These are phyloP conservation scores for Mytilinidion resinicola DNA, from an alignment of 495 filamentous ascomycete species.

Conservation along the genomic window DNA sequence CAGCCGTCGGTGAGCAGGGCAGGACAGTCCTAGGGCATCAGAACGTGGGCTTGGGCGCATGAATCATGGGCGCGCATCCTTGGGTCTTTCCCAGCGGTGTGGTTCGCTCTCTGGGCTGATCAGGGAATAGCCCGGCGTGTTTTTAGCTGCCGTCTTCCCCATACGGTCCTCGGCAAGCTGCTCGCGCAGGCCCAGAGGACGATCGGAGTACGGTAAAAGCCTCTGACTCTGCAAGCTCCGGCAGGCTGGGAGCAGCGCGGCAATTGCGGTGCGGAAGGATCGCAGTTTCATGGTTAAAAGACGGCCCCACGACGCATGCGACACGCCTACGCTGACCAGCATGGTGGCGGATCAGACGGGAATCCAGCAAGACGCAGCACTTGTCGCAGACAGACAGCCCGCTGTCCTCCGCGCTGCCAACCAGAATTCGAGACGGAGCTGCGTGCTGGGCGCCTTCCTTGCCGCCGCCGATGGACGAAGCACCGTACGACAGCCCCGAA, in stretches of 20 bases:
- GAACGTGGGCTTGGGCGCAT: background rate
- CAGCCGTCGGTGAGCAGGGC: background rate
- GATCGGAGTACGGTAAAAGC: background rate
- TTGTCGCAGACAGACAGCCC: background rate
- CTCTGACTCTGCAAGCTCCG: background rate
- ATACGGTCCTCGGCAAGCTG: background rate
- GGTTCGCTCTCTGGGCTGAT: background rate
- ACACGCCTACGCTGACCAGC: background rate
- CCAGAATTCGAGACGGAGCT: background rate
- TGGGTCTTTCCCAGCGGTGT: background rate
- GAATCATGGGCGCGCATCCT: background rate
- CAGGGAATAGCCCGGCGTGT: background rate
- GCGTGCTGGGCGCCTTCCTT: background rate
- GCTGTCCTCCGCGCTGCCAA: background rate
- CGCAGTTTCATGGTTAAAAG: background rate
- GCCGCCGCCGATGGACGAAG: background rate
- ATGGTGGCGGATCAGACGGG: background rate
- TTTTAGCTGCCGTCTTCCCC: slow-evolving; percentile 4
- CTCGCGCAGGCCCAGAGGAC: background rate
- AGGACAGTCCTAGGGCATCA: background rate
- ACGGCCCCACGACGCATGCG: background rate
- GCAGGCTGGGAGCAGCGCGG: slow-evolving; percentile 2
- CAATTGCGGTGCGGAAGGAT: background rate
- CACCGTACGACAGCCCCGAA: background rate
- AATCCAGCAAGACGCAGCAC: background rate